Evolutionary conservation across 768 basidiomycete species (phyloP).

Genomic region (Lactarius indigo): DNA sequence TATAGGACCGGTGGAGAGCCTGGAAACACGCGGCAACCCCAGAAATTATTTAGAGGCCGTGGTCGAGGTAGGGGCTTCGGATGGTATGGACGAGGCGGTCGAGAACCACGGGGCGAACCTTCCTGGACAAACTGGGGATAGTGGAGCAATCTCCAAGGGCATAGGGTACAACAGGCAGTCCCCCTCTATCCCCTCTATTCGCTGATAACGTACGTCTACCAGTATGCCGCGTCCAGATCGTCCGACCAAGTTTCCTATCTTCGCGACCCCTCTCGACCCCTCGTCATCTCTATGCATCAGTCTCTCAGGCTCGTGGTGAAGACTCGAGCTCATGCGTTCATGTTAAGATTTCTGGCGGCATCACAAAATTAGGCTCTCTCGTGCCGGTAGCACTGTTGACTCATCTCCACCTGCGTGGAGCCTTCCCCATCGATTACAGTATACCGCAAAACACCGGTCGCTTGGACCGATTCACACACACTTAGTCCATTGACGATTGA

Average conservation of each 20-base stretch:
- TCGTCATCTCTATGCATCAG: not conserved
- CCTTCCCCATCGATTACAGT: not conserved
- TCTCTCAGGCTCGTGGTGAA: not conserved
- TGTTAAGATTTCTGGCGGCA: not conserved
- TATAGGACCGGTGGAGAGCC: not conserved
- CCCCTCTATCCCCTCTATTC: not conserved
- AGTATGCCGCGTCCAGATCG: not conserved
- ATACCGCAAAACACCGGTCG: not conserved
- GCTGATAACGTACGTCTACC: not conserved
- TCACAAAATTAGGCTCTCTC: not conserved
- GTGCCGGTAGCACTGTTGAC: not conserved
- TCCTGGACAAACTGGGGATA: not conserved
- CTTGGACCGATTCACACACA: not conserved
- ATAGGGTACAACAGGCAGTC: not conserved
- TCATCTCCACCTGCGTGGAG: not conserved
- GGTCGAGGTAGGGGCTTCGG: not conserved
- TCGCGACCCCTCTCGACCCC: not conserved
- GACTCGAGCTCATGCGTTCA: not conserved
- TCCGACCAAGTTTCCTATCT: not conserved
- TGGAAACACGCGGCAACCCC: not conserved
- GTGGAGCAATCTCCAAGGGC: not conserved
- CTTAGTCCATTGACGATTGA: not conserved
- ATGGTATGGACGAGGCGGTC: slow-evolving; percentile 3
- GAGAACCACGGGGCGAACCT: not conserved
- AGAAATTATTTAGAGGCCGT: not conserved